Evolutionary conservation across 495 filamentous ascomycete genomes (phyloP), one percentile per base, ranked within the genome.

Genomic region (Penicillium steckii): DNA sequence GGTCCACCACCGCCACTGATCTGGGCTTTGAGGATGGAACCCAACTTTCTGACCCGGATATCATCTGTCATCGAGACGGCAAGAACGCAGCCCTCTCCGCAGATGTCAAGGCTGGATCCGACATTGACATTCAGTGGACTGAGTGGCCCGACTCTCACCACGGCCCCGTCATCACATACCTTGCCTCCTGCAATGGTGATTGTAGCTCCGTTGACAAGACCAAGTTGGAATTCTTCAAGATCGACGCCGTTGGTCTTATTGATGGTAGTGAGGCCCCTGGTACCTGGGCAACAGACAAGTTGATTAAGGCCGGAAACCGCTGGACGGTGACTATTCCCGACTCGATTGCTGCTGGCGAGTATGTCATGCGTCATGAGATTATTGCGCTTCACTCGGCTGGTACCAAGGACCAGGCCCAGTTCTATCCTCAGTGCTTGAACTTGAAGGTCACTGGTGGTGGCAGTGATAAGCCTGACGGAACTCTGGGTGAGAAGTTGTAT

Each of bases 401-500:
- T n/a, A 57, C 71, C n/a, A 54, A 57, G n/a, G 74, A 85, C 59
- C 86, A 87, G 30, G 86, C 88, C 2, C 89, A 93, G 77, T 82
- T 82, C 66, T 93, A 92, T 63, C 88, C 88, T 15, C 80, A 88
- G 57, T 93, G 89, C 73, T 68, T 90, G 66, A 91, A 90, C 77
- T 67, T 92, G 44, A 77, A 84, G 59, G 73, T 94, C 50, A 84
- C 82, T 3, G 86, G 89, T 45, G 63, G 71, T 24, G 89, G 87
- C 38, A 79, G 76, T 43, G 78, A 73, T 55, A 60, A 67, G 4
- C 85, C 86, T 12, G 55, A 68, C 7, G 87, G 86, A 37, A 76
- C 78, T 6, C 57, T 77, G 10, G 87, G 82, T 32, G 85, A 82
- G 3, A 66, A 70, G 23, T 79, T 89, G 13, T 91, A 91, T 68